These are phyloP conservation scores for Iberis pinnata DNA, from an alignment of 345 rosid species.

Conservation along the genomic window DNA sequence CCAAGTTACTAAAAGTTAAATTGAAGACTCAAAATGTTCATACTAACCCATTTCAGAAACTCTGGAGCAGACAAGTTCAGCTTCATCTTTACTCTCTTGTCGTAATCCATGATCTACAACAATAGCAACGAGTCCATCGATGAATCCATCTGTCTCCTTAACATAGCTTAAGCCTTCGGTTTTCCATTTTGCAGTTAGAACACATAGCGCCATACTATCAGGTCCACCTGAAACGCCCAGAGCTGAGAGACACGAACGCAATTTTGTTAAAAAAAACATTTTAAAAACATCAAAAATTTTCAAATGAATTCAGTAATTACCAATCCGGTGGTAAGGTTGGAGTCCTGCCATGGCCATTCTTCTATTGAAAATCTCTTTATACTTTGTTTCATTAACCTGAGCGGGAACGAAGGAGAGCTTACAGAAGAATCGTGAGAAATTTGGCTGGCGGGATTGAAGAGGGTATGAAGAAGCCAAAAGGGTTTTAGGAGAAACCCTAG, in stretches of 20 bases:
- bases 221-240: conserved; percentile 95
- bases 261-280: background rate
- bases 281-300: background rate
- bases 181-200: conserved; percentile 81
- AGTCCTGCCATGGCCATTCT: conserved; percentile 84
- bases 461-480: conserved; percentile 21
- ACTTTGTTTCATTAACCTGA: conserved; percentile 29
- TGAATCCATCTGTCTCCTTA: conserved; percentile 35
- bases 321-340: conserved; percentile 72
- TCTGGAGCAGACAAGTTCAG: conserved; percentile 45
- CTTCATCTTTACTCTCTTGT: conserved; percentile 70
- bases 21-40: conserved; percentile 1
- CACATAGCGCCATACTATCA: conserved; percentile 87
- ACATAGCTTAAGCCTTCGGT: conserved; percentile 30
- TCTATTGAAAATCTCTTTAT: conserved; percentile 50
- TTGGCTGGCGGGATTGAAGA: conserved; percentile 18
- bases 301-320: conserved; percentile 34
- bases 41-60: conserved; percentile 72
- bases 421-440: conserved; percentile 41
- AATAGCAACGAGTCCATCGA: conserved; percentile 80
- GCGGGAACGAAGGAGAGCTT: conserved; percentile 31
- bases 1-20: conserved; percentile 1
- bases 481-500: conserved; percentile 28
- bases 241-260: conserved; percentile 35
- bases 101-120: conserved; percentile 84